Evolutionary conservation across 768 basidiomycete species (phyloP), one percentile per base, ranked within the genome.

Genomic region (Leccinum subgranulosum): DNA sequence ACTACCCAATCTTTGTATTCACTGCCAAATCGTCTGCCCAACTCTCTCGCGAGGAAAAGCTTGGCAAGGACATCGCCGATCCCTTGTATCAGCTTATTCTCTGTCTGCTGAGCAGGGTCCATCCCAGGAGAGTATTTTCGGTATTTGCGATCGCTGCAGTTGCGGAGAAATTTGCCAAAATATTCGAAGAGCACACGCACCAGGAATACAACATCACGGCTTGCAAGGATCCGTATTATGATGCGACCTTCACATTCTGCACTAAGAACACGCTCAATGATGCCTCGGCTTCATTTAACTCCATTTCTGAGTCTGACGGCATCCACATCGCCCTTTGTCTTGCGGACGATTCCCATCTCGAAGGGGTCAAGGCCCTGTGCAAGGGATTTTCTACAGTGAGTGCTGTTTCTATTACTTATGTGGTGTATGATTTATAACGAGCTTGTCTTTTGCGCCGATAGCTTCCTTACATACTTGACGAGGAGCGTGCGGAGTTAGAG

Each of bases 1-100:
- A 74, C 49, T 87, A 90, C 60, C 90, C 90, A 3, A 63, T 87
- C 8, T 91, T 91, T 73, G 74, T 91, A 28, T 81, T 77, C 65
- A 80, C 75, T 25, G 74, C 75, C 33, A 76, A 76, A 58, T 78
- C 74, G 0, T 75, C 65, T 64, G 68, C 72, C 15, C 57, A 60
- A 6, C 76, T 88, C 29, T 61, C 52, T 5, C 51, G 43, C 45
- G 60, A 62, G 8, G 64, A 59, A 36, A 21, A 31, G 0, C 11
- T 36, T 6, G 69, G 49, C 46, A 64, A n/a, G 1, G 70, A 72
- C 39, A 66, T 83, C 14, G 55, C 64, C 2, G 74, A 74, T 6
- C 76, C 80, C 11, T 67, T 92, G 28, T 46, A 57, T 2, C 57
- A 66, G 14, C 72, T 88, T 8, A 81, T 78, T 3, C 50, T 61